Base-by-base conservation (phyloP, 2,329 filamentous ascomycete genomes). In the Orbilia javanica region DNA sequence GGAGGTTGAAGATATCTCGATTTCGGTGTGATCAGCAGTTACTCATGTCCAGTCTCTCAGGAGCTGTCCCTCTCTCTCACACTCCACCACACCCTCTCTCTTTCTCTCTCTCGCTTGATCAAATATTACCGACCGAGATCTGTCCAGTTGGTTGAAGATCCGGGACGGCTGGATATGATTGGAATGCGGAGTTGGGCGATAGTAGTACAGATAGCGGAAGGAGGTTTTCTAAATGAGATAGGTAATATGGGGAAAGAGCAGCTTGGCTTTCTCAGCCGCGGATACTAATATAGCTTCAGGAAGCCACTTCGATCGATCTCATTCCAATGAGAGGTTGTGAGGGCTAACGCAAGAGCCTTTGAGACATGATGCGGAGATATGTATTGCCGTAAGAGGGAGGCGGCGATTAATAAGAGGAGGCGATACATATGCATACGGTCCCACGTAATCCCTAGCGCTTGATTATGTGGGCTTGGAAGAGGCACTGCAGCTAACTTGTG, bases 111-210 rank as follows among this genome's bases (percentile, higher is more conserved):
- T 63, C 67, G 67, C 29, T 55, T 64, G 55, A 42, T 29, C 25
- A 63, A 52, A 42, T 31, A 31, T 46, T 31, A 29, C 18, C 67
- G 20, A 42, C 22, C 11, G 31, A 42, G 55, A 20, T 60, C 34
- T 46, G 53, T 63, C 7, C 13, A 44, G 53, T 18, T 48, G 52
- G 25, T 31, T 34, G 46, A 53, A 44, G n/a, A 53, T 62, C 42
- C 50, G 48, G 48, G 5, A 52, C 39, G 27, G 29, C 27, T 63
- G 15, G n/a, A 39, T 63, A 22, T 64, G 34, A 42, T 27, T 25
- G 67, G 67, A 71, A 71, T 71, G 67, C 46, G 67, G 67, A 63
- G 53, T 53, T 53, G 52, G 53, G 31, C 53, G 53, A 70, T 50
- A 44, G 27, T 55, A 39, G 27, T 55, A 39, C 25, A 60, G 55